Base-by-base conservation (phyloP, 352 stramenopile genomes). In the Globisporangium polare region DNA sequence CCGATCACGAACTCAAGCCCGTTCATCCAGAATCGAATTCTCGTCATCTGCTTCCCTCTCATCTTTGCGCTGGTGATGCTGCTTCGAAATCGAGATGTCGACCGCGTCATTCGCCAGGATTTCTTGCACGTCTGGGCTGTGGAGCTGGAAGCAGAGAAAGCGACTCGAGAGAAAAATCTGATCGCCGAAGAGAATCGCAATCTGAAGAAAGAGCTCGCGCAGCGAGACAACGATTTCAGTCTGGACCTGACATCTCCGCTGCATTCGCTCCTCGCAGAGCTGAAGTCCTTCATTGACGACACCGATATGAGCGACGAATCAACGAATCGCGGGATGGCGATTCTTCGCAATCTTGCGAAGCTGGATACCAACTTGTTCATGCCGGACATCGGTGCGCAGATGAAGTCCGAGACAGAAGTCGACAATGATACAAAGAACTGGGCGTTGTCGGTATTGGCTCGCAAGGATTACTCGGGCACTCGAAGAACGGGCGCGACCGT, bases 361-460 rank as follows among this genome's bases (percentile, higher is more conserved):
- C 71, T 90, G 20, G 84, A 89, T 47, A 85, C 85, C n/a, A 92
- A 94, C 70, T 52, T 94, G 18, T 94, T 94, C 59, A 77, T 89
- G 41, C 84, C 84, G 10, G 82, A 94, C 37, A 90, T 94, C 42
- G 74, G 78, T 20, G 84, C 79, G 22, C 84, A 94, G 59, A 89
- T 94, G 78, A 92, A 91, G 56, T 83, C 71, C 1, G 80, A 90
- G 58, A 84, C 85, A 47, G 82, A 90, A 45, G 76, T 94, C 9
- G 84, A 94, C 63, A 80, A 73, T 43, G 84, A 94, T 39, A 94
- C 83, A 18, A 92, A 94, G 60, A 91, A 89, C 58, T 94, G 82
- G 82, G 84, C 84, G 1, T 68, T 89, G 2, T 89, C 84, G 0
- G 84, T 94, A 18, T 60, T 94, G 1, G 81, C 84, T 5, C 72